phyloP scores from a whole-genome alignment of 1,284 basidiomycete genomes.

The Wallemia mellicola region DNA sequence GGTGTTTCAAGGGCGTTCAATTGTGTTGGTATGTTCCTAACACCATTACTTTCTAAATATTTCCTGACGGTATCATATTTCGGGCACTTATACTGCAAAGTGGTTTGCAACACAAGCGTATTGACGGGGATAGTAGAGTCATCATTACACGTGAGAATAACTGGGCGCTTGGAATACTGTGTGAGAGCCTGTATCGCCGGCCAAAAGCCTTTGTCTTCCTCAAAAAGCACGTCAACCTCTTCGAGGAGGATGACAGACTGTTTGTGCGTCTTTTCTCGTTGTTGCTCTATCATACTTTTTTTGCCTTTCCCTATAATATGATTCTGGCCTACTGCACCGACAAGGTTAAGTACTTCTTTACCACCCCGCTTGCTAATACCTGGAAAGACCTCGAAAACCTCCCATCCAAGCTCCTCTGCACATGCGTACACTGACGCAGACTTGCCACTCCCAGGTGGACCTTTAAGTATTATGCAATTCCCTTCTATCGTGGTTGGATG shows the following conservation, averaged over 20 bases:
- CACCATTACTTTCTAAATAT: neutral
- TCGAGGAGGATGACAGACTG: slow-evolving; percentile 84
- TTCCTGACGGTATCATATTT: neutral
- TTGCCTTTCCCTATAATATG: slow-evolving; percentile 29
- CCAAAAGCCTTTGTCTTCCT: slow-evolving; percentile 80
- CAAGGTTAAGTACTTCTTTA: slow-evolving; percentile 40
- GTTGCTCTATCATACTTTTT: slow-evolving; percentile 7
- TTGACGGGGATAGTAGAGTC: slow-evolving; percentile 9
- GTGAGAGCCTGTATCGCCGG: slow-evolving; percentile 47
- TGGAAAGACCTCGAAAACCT: slow-evolving; percentile 91
- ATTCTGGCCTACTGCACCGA: slow-evolving; percentile 80
- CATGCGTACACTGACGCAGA: slow-evolving; percentile 77
- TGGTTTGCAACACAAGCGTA: neutral
- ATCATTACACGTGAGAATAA: slow-evolving; percentile 83
- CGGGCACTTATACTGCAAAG: neutral
- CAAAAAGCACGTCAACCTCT: slow-evolving; percentile 78
- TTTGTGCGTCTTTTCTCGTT: slow-evolving; percentile 1
- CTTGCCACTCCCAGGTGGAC: slow-evolving; percentile 66
- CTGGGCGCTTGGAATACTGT: slow-evolving; percentile 46
- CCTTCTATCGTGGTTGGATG: neutral
- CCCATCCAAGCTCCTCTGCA: slow-evolving; percentile 72
- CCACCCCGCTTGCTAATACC: slow-evolving; percentile 65
- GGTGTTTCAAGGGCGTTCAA: neutral
- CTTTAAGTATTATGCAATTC: slow-evolving; percentile 36
- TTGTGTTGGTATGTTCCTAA: no score